Evolutionary conservation across 1,139 yeast species (phyloP).

Genomic region (Magnusiomyces suaveolens): DNA sequence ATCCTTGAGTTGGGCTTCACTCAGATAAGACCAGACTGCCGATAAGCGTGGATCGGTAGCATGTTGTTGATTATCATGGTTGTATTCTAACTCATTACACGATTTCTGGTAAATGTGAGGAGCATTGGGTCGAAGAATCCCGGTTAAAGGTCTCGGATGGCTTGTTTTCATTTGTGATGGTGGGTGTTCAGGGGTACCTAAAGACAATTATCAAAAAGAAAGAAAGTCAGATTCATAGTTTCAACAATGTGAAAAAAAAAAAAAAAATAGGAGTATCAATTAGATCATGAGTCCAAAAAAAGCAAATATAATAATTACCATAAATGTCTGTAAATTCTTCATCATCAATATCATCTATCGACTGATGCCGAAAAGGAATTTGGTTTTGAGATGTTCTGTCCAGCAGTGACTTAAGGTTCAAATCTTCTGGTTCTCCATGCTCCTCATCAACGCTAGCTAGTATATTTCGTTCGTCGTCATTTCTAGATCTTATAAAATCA

Average conservation of each 20-base stretch:
- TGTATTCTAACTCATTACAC: not conserved
- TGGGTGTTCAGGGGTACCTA: not conserved
- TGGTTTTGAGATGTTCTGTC: not conserved
- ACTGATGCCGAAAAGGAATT: not conserved
- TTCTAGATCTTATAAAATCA: too few species aligned
- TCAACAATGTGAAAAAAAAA: not conserved
- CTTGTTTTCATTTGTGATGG: not conserved
- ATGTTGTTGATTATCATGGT: not conserved
- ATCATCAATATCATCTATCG: not conserved
- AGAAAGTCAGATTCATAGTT: not conserved
- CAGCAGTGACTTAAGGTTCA: not conserved
- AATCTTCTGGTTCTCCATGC: not conserved
- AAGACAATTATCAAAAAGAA: too few species aligned
- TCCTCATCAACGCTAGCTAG: not conserved
- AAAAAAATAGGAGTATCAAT: not conserved
- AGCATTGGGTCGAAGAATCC: not conserved
- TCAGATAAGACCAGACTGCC: not conserved
- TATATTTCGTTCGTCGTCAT: not conserved
- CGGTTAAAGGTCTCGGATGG: not conserved
- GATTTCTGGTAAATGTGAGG: not conserved
- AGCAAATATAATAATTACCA: too few species aligned
- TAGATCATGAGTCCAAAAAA: not conserved
- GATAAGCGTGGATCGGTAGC: not conserved
- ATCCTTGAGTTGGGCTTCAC: constrained; percentile 1
- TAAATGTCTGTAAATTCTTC: not conserved